Evolutionary conservation across 352 stramenopile species (phyloP), one percentile per base, ranked within the genome.

Genomic region (Peronospora tabacina): DNA sequence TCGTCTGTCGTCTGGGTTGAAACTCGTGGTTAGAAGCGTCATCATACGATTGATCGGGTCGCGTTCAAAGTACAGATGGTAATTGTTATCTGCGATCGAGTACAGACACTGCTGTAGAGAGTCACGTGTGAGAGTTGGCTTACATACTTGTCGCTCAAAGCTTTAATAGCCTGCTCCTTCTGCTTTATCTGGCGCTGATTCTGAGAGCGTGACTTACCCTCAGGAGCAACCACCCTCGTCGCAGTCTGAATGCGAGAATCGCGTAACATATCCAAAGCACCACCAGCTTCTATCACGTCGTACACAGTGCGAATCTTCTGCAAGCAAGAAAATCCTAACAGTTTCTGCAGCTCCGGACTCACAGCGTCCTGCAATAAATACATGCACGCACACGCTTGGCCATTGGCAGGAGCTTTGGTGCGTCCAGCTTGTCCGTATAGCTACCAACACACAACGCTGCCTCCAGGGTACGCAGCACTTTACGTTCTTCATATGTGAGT

Each of bases 1-100:
- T n/a, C n/a, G n/a, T n/a, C n/a, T n/a, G 3, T 78, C 59, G 8
- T 82, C 62, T n/a, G 86, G 77, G 36, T 82, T 58, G 61, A 98
- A 98, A 61, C 95, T 68, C 41, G 69, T 57, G 13, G 72, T 78
- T 24, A 98, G 63, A 47, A 96, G 72, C 49, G 72, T 47, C 41
- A 98, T 97, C 72, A 97, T 96, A 30, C 92, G 90, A 59, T 98
- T 93, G 55, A 98, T 97, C 32, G 95, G 95, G 52, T 98, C 87
- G 15, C 94, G 89, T 63, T 98, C 97, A 54, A 94, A 97, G 68
- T 98, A 98, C 42, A 98, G 63, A 64, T 98, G 97, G 41, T 94
- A 97, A 61, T 97, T 95, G 71, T 98, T 98, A 69, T 98, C 94
- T 19, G 87, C 87, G 53, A 98, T 97, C 37, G 84, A 97, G 66